phyloP scores from a whole-genome alignment of 2,329 filamentous ascomycete genomes.

The Endoconidiophora laricicola region DNA sequence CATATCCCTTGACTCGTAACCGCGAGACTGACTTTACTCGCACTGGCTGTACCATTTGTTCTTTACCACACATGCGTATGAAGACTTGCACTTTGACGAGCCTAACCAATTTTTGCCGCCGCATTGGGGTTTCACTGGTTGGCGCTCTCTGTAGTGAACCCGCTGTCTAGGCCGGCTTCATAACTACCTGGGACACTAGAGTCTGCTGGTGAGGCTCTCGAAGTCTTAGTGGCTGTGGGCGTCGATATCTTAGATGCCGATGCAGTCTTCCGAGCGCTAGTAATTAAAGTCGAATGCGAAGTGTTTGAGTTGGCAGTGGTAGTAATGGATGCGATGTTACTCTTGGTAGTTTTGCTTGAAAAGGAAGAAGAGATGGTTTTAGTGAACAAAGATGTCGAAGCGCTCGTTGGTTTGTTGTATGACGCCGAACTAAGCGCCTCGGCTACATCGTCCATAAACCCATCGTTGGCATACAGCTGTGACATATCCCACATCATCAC shows the following conservation, averaged over 20 bases:
- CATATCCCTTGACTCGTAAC: too few relatives aligned
- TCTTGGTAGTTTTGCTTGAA: not conserved
- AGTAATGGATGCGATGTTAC: constrained; percentile 12
- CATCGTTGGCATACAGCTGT: constrained; percentile 31
- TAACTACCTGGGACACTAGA: not conserved
- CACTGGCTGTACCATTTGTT: constrained; percentile 17
- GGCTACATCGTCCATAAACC: constrained; percentile 33
- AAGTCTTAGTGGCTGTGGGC: not conserved
- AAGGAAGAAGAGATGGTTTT: not conserved
- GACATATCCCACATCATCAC: constrained; percentile 30
- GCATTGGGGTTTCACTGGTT: constrained; percentile 15
- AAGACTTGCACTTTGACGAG: constrained; percentile 13
- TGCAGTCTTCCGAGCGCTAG: constrained; percentile 3
- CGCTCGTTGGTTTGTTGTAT: not conserved
- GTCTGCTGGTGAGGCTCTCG: not conserved
- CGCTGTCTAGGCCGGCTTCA: not conserved
- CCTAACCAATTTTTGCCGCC: constrained; percentile 15
- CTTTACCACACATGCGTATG: constrained; percentile 13
- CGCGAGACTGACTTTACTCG: constrained; percentile 6
- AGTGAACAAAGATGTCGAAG: not conserved
- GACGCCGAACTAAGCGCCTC: constrained; percentile 18
- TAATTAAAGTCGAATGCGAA: constrained; percentile 8
- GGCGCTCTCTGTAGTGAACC: constrained; percentile 1
- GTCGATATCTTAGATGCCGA: not conserved
- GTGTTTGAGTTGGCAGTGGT: constrained; percentile 9